These are phyloP conservation scores for Pisolithus tinctorius DNA, from an alignment of 768 basidiomycete genomes.

Conservation along the genomic window DNA sequence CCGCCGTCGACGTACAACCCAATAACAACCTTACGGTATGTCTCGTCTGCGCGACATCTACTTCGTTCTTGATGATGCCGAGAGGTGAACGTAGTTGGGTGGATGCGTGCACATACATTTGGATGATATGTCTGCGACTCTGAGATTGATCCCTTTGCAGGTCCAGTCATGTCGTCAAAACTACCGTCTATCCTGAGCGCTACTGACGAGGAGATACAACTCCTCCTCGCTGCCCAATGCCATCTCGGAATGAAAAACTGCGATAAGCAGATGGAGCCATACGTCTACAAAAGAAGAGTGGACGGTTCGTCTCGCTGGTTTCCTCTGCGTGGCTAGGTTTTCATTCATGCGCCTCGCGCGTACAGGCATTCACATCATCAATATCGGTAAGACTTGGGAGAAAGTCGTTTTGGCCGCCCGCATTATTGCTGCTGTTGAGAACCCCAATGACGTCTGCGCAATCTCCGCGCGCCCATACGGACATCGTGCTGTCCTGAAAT, in stretches of 20 bases:
- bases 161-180: constrained; percentile 67
- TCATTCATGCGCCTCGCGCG: constrained; percentile 5
- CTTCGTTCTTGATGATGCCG: constrained; percentile 2
- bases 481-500: constrained; percentile 99
- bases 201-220: constrained; percentile 96
- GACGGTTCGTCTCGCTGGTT: constrained; percentile 62
- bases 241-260: constrained; percentile 99
- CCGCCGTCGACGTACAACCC: constrained; percentile 32
- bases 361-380: constrained; percentile 89
- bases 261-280: constrained; percentile 98
- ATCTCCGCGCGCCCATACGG: constrained; percentile 98
- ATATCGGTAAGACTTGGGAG: constrained; percentile 99
- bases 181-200: constrained; percentile 89
- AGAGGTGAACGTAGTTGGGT: constrained; percentile 9
- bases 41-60: constrained; percentile 8
- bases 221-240: constrained; percentile 90
- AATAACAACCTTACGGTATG: constrained; percentile 36
- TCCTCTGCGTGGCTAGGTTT: constrained; percentile 6
- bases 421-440: constrained; percentile 95
- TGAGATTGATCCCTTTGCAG: constrained; percentile 25
- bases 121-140: constrained; percentile 21
- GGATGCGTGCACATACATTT: constrained; percentile 29
- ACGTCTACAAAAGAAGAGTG: constrained; percentile 93
- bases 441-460: constrained; percentile 96
- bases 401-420: constrained; percentile 98